Base-by-base conservation (phyloP, 169 alveolate species). In the Condylostoma magnum region DNA sequence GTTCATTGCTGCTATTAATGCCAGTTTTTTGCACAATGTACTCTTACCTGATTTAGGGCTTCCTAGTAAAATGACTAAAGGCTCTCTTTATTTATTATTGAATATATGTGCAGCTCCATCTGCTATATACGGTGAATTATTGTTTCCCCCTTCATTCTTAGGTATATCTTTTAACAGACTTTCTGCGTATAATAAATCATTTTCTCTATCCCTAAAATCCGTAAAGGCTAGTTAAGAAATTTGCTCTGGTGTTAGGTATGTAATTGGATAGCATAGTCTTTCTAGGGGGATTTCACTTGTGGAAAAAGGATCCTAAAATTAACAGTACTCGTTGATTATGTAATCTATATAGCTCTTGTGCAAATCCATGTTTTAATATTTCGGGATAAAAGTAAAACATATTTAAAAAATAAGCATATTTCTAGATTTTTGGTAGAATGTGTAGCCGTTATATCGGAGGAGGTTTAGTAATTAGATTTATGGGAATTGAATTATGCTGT, bases 71-170 rank as follows among this genome's bases (percentile, higher is more conserved):
- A 10, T 10, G 18, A 60, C 57, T 6, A 60, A 60, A 41, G 12
- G 18, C 43, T 60, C 71, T 27, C 71, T 36, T 25, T n/a, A 15
- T 8, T 22, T 8, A 41, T 60, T 60, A 3, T 18, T 18, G 6
- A 60, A 41, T 15, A 60, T 33, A 41, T 60, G 71, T n/a, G 71
- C 71, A 60, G 71, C 71, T 15, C 71, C 71, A 41, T 60, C 71
- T 18, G 71, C 27, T 6, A 60, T 60, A 60, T 15, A 18, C 25
- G 58, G 25, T n/a, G 36, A 55, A n/a, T 15, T 27, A 1, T 18
- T 38, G 37, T 38, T 15, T 10, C 8, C 38, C 1, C n/a, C 43
- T 60, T 60, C 71, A 2, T 10, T 10, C 8, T 60, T 28, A 36
- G 71, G 71, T n/a, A 60, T 28, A 27, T 60, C 71, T 38, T 60